Base-by-base conservation (phyloP, 1,139 yeast species). In the Oligophagozyma castellii region DNA sequence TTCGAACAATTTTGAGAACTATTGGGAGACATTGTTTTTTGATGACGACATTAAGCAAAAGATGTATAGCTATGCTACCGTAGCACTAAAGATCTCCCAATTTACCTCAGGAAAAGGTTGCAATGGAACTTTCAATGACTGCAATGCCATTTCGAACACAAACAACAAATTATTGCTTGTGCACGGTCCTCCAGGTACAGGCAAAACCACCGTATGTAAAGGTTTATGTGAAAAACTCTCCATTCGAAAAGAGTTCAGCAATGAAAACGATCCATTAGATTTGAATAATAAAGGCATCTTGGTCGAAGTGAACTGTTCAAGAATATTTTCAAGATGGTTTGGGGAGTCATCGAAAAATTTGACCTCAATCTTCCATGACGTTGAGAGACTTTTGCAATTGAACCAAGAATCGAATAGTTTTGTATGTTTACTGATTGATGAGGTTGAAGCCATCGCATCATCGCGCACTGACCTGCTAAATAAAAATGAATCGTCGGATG, bases 141-240 rank as follows among this genome's bases (percentile, higher is more conserved):
- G n/a, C n/a, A 7, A 18, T 7, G 10, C 8, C 10, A 10, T 18
- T 7, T 7, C 7, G 7, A 7, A 10, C 20, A 24, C 12, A 23
- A 46, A 39, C 26, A 54, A 51, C 29, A 53, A 51, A 27, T 27
- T 58, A 12, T 32, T 57, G 4, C 31, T 60, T 14, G 38, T 59
- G 1, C 55, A 58, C 30, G 72, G 71, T 0, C 67, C 70, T 5
- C 70, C 72, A 1, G 72, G 72, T 2, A 63, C 69, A 8, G 71
- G 73, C 5, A 67, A 67, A 42, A 63, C 71, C 1, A 59, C 69
- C 1, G 38, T 65, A 22, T 66, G 69, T 19, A 62, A 55, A 32
- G 61, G 69, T 0, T 23, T 58, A 5, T 47, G 59, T 22, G 62
- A 58, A 26, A 56, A 56, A 35, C 27, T 57, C 8, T 13, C 28